A percentile compares a stretch with the other conserved stretches of the same genome.
Evolutionary conservation across 257 asterid genomes (phyloP).

Genomic region (Ajuga chamaepitys): DNA sequence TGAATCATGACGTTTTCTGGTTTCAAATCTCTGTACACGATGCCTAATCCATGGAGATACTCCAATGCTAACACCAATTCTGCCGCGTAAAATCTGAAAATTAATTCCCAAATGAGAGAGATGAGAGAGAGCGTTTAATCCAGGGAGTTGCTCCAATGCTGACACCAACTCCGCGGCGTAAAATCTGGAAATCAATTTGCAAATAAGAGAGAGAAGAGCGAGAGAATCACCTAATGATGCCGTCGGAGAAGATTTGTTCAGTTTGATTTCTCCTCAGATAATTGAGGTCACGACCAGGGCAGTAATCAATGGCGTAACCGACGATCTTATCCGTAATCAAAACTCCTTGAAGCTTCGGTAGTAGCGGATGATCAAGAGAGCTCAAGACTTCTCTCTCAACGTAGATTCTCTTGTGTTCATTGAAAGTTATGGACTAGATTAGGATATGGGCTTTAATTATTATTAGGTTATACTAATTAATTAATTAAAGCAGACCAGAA

Average conservation of each 20-base stretch:
- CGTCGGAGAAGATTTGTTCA: conserved; percentile 80
- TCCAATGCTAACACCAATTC: conserved; percentile 77
- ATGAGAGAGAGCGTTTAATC: background rate
- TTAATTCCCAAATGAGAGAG: background rate
- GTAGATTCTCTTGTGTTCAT: conserved; percentile 30
- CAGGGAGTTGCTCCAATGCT: conserved; percentile 55
- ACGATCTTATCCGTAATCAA: conserved; percentile 49
- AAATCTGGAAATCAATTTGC: conserved; percentile 37
- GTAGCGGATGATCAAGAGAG: conserved; percentile 52
- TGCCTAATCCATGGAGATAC: conserved; percentile 61
- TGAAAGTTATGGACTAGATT: too few species aligned
- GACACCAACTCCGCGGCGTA: conserved; percentile 77
- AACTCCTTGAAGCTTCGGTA: conserved; percentile 74
- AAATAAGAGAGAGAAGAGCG: background rate
- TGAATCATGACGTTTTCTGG: conserved; percentile 90
- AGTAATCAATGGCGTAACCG: conserved; percentile 80
- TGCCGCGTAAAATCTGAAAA: conserved; percentile 78
- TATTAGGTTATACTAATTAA: too few species aligned
- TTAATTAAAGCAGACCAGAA: too few species aligned
- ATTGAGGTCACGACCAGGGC: conserved; percentile 80
- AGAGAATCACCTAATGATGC: conserved; percentile 51
- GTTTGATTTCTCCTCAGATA: conserved; percentile 54
- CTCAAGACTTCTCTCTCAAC: conserved; percentile 53
- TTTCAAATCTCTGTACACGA: conserved; percentile 81
- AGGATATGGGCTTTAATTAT: too few species aligned